A percentile compares a stretch with the other conserved stretches of the same genome.
phyloP scores from a whole-genome alignment of 176 grass and related monocot genomes.

The Aegilops tauschii region DNA sequence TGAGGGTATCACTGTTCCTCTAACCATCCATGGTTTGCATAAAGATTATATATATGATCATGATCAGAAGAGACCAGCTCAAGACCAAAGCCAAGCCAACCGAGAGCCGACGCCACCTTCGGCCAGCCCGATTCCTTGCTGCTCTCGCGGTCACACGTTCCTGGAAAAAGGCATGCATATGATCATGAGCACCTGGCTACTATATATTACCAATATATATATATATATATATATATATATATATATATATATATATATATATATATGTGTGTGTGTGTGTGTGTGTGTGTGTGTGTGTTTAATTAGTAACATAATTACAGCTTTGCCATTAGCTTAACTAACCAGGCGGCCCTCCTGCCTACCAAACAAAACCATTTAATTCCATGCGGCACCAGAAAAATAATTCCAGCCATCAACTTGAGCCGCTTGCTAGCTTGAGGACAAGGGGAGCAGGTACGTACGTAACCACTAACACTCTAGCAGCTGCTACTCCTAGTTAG shows the following conservation, averaged over 20 bases:
- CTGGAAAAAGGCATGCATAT: too few relatives aligned
- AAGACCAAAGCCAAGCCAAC: constrained; percentile 23
- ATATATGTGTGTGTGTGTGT: too few relatives aligned
- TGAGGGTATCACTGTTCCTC: too few relatives aligned
- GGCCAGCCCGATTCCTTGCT: constrained; percentile 15
- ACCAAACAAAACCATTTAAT: not conserved
- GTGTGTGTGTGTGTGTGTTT: not conserved
- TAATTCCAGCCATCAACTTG: not conserved
- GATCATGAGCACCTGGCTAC: not conserved
- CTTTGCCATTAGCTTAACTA: not conserved
- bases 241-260: too few relatives aligned
- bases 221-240: too few relatives aligned
- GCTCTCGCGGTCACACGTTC: too few relatives aligned
- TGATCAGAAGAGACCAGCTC: not conserved
- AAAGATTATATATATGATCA: not conserved
- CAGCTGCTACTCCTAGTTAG: too few relatives aligned
- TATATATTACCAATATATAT: not conserved
- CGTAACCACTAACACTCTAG: not conserved
- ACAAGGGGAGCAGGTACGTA: not conserved
- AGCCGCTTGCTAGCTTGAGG: not conserved
- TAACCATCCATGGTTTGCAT: too few relatives aligned
- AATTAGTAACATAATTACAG: not conserved
- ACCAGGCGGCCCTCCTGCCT: not conserved
- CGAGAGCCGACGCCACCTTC: not conserved
- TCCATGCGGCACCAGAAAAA: not conserved